phyloP scores from a whole-genome alignment of 306 rosid genomes.

The Vachellia collinsii region DNA sequence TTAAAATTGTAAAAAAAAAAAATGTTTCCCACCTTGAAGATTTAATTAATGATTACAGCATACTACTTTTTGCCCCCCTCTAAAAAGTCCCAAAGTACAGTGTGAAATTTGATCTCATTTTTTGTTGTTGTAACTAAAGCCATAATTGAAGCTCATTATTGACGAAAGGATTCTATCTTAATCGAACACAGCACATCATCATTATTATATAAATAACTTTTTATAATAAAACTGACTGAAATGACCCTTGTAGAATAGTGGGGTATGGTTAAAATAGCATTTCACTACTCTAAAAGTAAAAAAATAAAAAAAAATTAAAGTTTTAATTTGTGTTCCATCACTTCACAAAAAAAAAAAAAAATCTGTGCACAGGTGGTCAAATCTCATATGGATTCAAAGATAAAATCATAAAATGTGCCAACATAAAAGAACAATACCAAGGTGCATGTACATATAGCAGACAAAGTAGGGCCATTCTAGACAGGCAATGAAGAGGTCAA shows the following conservation, averaged over 20 bases:
- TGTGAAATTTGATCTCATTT: conserved; percentile 33
- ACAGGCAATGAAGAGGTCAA: conserved; percentile 59
- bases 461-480: conserved; percentile 45
- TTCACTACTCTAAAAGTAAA: not conserved
- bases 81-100: conserved; percentile 31
- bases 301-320: no score
- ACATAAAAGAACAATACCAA: not conserved
- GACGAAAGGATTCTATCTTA: not conserved
- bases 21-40: conserved; percentile 42
- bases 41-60: conserved; percentile 55
- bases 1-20: conserved; percentile 18
- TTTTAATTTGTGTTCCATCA: not conserved
- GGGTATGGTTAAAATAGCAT: not conserved
- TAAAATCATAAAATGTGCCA: not conserved
- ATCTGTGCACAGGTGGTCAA: not conserved
- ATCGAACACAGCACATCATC: not conserved
- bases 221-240: not conserved
- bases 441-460: conserved; percentile 8
- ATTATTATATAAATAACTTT: not conserved
- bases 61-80: conserved; percentile 31
- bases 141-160: conserved; percentile 44
- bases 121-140: conserved; percentile 40
- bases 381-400: not conserved
- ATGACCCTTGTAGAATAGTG: not conserved
- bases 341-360: not conserved